phyloP scores from a whole-genome alignment of 768 basidiomycete species.

The Dioszegia hungarica region DNA sequence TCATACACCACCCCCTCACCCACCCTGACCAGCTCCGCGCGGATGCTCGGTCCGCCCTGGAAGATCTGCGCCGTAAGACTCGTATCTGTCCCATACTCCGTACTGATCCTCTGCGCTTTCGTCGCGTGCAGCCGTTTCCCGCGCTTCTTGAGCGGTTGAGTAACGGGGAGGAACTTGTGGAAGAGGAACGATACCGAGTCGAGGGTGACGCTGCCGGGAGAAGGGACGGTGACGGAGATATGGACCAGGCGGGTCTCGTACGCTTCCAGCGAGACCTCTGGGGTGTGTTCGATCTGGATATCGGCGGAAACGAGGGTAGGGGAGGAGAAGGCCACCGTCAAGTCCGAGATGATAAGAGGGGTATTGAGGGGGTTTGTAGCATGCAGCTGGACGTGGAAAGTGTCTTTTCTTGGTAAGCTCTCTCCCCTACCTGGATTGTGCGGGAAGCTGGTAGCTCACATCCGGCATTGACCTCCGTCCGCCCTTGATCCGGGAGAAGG shows the following conservation, averaged over 20 bases:
- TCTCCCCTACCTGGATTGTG: not conserved
- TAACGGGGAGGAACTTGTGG: conserved; percentile 58
- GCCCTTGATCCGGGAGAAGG: conserved; percentile 16
- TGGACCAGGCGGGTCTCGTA: conserved; percentile 66
- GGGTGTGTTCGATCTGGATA: conserved; percentile 56
- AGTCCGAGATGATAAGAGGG: conserved; percentile 37
- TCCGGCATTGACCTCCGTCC: conserved; percentile 23
- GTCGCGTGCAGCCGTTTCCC: conserved; percentile 75
- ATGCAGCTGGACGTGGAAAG: conserved; percentile 44
- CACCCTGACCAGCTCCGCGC: conserved; percentile 39
- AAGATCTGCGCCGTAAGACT: conserved; percentile 61
- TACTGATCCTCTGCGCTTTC: conserved; percentile 61
- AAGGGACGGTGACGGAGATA: conserved; percentile 58
- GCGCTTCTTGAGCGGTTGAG: conserved; percentile 64
- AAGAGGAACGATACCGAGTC: conserved; percentile 67
- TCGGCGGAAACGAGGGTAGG: conserved; percentile 49
- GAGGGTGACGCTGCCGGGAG: conserved; percentile 57
- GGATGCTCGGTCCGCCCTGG: conserved; percentile 62
- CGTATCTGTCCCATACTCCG: conserved; percentile 68
- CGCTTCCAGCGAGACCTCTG: conserved; percentile 61
- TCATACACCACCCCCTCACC: conserved; percentile 56
- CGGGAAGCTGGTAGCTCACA: conserved; percentile 18
- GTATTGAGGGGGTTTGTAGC: conserved; percentile 49
- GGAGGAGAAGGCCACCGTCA: conserved; percentile 7
- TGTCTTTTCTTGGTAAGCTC: conserved; percentile 30